These are phyloP conservation scores for Wickerhamomyces strasburgensis DNA, from an alignment of 805 yeast species.

Conservation along the genomic window DNA sequence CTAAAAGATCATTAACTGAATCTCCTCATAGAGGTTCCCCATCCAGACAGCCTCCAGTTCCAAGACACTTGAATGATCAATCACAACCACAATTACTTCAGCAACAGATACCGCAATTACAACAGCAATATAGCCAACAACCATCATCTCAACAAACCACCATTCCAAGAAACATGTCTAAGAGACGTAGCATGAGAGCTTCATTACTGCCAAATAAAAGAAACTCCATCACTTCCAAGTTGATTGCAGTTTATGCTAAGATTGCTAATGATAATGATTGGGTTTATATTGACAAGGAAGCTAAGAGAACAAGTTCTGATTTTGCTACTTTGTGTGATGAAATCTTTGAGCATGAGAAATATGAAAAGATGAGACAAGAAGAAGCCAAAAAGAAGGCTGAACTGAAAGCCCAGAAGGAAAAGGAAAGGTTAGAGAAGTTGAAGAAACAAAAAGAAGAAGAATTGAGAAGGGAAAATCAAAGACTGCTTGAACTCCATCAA, in stretches of 20 bases:
- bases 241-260: conserved; percentile 70
- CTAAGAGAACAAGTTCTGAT: conserved; percentile 71
- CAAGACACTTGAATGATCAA: conserved; percentile 17
- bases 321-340: conserved; percentile 76
- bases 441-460: conserved; percentile 18
- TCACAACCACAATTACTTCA: conserved; percentile 12
- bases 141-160: not conserved
- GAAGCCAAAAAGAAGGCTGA: conserved; percentile 40
- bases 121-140: conserved; percentile 2
- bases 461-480: conserved; percentile 9
- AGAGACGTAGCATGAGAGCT: conserved; percentile 30
- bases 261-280: conserved; percentile 56
- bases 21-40: conserved; percentile 9
- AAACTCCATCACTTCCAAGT: conserved; percentile 66
- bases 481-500: too few relatives aligned
- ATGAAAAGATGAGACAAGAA: conserved; percentile 49
- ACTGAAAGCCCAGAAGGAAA: conserved; percentile 28
- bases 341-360: conserved; percentile 67
- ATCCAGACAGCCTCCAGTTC: conserved; percentile 21
- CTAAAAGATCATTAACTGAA: conserved; percentile 24
- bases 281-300: conserved; percentile 66
- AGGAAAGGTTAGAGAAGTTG: conserved; percentile 22
- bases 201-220: conserved; percentile 46
- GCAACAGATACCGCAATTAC: conserved; percentile 6
- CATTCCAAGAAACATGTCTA: conserved; percentile 1